Evolutionary conservation across 768 basidiomycete species (phyloP).

Genomic region (Calocybe cyanea): DNA sequence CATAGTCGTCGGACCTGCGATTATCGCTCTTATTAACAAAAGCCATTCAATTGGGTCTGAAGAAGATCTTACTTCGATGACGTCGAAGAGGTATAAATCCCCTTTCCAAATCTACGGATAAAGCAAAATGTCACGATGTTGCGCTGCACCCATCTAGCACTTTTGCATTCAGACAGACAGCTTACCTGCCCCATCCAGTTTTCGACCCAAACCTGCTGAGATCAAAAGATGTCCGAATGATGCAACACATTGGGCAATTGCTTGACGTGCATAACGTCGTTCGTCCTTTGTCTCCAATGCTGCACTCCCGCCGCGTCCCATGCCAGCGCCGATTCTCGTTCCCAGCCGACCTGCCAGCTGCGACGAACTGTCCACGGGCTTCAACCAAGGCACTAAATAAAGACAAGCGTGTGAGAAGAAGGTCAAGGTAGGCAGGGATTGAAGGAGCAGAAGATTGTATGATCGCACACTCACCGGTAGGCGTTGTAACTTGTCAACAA

Average conservation of each 20-base stretch:
- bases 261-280: constrained; percentile 50
- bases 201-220: constrained; percentile 62
- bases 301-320: constrained; percentile 64
- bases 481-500: constrained; percentile 55
- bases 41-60: too few relatives aligned
- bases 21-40: not conserved
- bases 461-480: constrained; percentile 44
- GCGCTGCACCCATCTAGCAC: not conserved
- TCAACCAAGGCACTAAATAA: constrained; percentile 49
- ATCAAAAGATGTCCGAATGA: constrained; percentile 62
- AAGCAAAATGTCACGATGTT: not conserved
- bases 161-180: constrained; percentile 7
- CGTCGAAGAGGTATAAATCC: constrained; percentile 73
- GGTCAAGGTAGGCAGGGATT: not conserved
- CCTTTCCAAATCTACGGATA: constrained; percentile 54
- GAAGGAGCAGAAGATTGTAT: not conserved
- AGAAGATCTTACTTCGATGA: constrained; percentile 56
- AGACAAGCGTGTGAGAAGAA: not conserved
- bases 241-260: constrained; percentile 60
- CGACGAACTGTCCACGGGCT: constrained; percentile 52
- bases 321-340: constrained; percentile 78
- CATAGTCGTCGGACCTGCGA: constrained; percentile 64
- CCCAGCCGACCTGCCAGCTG: constrained; percentile 52
- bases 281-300: constrained; percentile 59
- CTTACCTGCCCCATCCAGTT: constrained; percentile 68